Conservation (phyloP, 2,329 filamentous ascomycete genomes). For the Trichoderma koningii region DNA sequence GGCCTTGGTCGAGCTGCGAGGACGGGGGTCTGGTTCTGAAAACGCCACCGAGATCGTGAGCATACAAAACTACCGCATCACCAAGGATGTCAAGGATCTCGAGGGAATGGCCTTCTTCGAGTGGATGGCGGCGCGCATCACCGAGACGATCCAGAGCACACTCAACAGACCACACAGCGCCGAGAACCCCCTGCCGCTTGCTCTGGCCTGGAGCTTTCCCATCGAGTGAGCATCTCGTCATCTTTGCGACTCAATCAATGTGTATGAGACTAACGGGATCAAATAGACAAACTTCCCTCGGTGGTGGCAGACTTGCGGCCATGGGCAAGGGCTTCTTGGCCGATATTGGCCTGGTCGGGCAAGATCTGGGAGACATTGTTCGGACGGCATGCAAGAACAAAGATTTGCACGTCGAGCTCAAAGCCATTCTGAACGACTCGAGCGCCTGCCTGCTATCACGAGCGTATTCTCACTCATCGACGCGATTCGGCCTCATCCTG, state of each 20-base stretch:
- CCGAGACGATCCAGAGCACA: slow-evolving; percentile 55
- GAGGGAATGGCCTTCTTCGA: slow-evolving; percentile 64
- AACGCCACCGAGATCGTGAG: slow-evolving; percentile 55
- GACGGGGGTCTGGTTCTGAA: slow-evolving; percentile 43
- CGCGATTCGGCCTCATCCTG: slow-evolving; percentile 65
- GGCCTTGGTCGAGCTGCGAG: slow-evolving; percentile 61
- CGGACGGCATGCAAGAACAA: slow-evolving; percentile 53
- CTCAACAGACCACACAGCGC: slow-evolving; percentile 42
- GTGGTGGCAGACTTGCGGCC: slow-evolving; percentile 58
- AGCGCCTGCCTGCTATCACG: slow-evolving; percentile 66
- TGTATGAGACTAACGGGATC: background rate
- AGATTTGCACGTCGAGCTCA: slow-evolving; percentile 57
- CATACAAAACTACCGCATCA: slow-evolving; percentile 59
- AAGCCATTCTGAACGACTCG: slow-evolving; percentile 67
- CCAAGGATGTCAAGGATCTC: slow-evolving; percentile 56
- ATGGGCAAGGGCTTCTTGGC: slow-evolving; percentile 70
- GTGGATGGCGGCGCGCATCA: slow-evolving; percentile 66
- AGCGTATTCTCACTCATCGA: slow-evolving; percentile 60
- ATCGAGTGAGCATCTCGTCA: slow-evolving; percentile 59
- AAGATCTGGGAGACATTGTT: slow-evolving; percentile 62
- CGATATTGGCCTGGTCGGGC: slow-evolving; percentile 57
- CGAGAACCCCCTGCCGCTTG: slow-evolving; percentile 56
- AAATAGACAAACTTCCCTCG: slow-evolving; percentile 62
- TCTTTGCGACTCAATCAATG: background rate
- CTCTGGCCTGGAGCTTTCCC: slow-evolving; percentile 69